Evolutionary conservation across 345 rosid species (phyloP), one percentile per base, ranked within the genome.

Genomic region (Brassica juncea): DNA sequence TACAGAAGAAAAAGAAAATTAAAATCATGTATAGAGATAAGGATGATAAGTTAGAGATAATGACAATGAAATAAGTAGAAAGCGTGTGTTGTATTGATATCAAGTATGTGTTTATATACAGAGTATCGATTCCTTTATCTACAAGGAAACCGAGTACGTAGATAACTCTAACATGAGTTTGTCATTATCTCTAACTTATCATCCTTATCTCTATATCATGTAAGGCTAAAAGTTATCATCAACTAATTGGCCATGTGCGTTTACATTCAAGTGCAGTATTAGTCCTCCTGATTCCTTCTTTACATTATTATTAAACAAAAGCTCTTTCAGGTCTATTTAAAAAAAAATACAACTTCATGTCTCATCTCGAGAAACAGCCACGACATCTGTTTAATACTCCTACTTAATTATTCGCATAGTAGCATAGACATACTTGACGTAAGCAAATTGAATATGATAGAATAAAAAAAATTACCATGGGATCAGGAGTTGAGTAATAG

Each of bases 281-380:
- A 79, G 74, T 79, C 82, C 44, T 68, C 19, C 27, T 60, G 77
- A 72, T 72, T 66, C 69, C 31, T 66, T 32, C 10, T 54, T n/a
- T 47, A 28, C 67, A 28, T 47, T 57, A 60, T 66, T 11, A 57
- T 23, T 34, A 72, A 67, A 21, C 30, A 79, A 66, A 73, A 79
- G 28, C 58, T 72, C 32, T 47, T 8, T 66, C 54, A 23, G 4
- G 27, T 15, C 70, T 68, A 44, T 67, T 73, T 42, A 10, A 4
- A 60, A 30, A 67, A 67, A 34, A 52, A 1, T 59, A 73, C 64
- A 68, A 34, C 52, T 35, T 69, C 31, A 66, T 74, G 83, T 80
- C 79, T 80, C 83, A 47, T 74, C 67, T 74, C 79, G 83, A 68
- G 83, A 80, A 80, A 74, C 83, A 80, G 79, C 83, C 60, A 68